Conservation (phyloP, 441 rosid genomes). For the Eruca vesicaria region DNA sequence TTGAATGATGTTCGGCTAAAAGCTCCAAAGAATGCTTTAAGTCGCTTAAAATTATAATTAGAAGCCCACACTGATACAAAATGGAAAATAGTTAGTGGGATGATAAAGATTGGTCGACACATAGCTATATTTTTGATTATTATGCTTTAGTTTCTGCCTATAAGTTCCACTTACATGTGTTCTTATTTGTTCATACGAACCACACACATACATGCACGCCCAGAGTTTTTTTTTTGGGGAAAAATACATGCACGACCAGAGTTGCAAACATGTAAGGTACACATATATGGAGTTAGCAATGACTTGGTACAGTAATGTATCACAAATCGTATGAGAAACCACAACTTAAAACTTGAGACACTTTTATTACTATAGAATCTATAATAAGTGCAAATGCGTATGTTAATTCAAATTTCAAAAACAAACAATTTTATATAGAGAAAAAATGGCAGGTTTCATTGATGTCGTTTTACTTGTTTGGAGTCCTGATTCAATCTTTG, state of each 20-base stretch:
- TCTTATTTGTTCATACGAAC: conserved; percentile 10
- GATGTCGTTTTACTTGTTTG: not conserved
- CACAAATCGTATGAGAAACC: not conserved
- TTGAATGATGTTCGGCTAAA: conserved; percentile 32
- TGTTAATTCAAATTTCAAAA: not conserved
- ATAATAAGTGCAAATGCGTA: not conserved
- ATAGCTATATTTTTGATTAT: not conserved
- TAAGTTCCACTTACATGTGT: conserved; percentile 15
- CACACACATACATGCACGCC: conserved; percentile 12
- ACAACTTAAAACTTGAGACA: not conserved
- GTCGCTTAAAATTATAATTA: not conserved
- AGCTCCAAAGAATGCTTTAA: conserved; percentile 1
- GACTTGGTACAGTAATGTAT: not conserved
- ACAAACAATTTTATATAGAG: not conserved
- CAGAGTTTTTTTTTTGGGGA: too few relatives aligned
- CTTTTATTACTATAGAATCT: not conserved
- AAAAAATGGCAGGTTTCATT: not conserved
- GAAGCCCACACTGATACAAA: conserved; percentile 2
- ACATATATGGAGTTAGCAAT: not conserved
- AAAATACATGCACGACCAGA: conserved; percentile 1
- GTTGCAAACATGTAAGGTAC: not conserved
- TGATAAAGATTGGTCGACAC: conserved; percentile 27
- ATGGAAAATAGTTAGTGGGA: conserved; percentile 13
- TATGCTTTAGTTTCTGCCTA: conserved; percentile 12
- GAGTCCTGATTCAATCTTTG: conserved; percentile 19